Base-by-base conservation (phyloP, 176 grass and related monocot genomes). In the Alloteropsis semialata region DNA sequence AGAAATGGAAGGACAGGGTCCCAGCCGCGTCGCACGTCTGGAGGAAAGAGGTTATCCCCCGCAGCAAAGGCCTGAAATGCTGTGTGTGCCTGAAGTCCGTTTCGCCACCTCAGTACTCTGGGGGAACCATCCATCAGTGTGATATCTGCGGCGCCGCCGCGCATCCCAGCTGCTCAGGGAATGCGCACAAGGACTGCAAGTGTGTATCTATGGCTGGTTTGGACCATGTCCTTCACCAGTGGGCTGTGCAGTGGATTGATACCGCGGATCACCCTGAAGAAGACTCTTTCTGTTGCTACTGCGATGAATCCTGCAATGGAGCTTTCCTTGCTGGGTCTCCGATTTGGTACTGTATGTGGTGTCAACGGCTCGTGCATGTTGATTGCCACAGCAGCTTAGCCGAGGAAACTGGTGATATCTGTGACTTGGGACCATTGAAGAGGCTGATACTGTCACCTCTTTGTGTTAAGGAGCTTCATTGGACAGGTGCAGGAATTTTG, bases 291-390 rank as follows among this genome's bases (percentile, higher is more conserved):
- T 97, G 91, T 45, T 90, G 87, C 88, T 90, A 94, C 56, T 97
- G 94, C 44, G 91, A 97, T 37, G 94, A 92, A 32, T 91, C 94
- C 55, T 97, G 91, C 86, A 87, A 77, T 42, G 91, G 91, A 53
- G 84, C 90, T 71, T 84, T 94, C 42, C 91, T 97, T 0, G 88
- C 77, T 1, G 87, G 90, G 24, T 84, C 84, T 45, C 91, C 94
- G 27, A 87, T 92, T 80, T 97, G 91, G 91, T 92, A 88, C 74
- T 97, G 94, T 48, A 94, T 97, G 94, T 97, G 94, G 94, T 97
- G 91, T 72, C 94, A 97, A 64, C 56, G 87, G 32, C 38, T 90
- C 34, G 89, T 97, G 30, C 94, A 97, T 86, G 91, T 97, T 65
- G 94, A 94, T 94, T 97, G 91, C 72, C 94, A 97, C 81, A 77